These are phyloP conservation scores for Bruguiera gymnorhiza DNA, from an alignment of 345 rosid species.

Conservation along the genomic window DNA sequence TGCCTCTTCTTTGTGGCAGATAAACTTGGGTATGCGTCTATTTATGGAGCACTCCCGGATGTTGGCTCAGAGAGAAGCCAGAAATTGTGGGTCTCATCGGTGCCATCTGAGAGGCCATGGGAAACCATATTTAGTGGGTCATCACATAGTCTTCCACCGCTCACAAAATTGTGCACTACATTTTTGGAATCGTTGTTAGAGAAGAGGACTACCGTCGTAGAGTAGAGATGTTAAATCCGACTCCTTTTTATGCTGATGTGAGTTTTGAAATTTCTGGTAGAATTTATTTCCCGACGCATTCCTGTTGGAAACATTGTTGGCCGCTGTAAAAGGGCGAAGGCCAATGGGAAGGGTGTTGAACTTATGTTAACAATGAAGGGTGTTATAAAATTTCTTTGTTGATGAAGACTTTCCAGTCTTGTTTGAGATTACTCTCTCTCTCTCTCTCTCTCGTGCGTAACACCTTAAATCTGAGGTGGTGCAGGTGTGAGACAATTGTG, in stretches of 20 bases:
- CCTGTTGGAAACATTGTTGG: no score
- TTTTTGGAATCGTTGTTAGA: constrained; percentile 79
- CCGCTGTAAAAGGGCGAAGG: no score
- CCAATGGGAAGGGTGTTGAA: no score
- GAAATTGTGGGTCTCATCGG: constrained; percentile 31
- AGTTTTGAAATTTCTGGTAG: no score
- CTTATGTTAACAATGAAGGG: no score
- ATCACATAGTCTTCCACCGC: constrained; percentile 82
- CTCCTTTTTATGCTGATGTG: neutral
- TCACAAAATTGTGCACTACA: constrained; percentile 57
- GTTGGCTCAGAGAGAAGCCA: constrained; percentile 41
- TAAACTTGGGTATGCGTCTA: constrained; percentile 60
- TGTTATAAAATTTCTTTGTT: no score
- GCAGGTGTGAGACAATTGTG: no score
- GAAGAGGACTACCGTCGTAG: constrained; percentile 52
- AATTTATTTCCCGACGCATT: no score
- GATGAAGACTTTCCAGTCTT: no score
- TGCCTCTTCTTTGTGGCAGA: constrained; percentile 25
- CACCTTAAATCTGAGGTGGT: no score
- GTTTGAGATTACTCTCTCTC: no score
- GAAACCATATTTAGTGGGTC: constrained; percentile 76
- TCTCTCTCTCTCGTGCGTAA: no score
- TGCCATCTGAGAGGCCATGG: constrained; percentile 76
- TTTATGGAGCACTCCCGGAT: constrained; percentile 68
- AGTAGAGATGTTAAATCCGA: constrained; percentile 15